Evolutionary conservation across 2,329 filamentous ascomycete genomes (phyloP), one percentile per base, ranked within the genome.

Genomic region (Zymoseptoria ardabiliae): DNA sequence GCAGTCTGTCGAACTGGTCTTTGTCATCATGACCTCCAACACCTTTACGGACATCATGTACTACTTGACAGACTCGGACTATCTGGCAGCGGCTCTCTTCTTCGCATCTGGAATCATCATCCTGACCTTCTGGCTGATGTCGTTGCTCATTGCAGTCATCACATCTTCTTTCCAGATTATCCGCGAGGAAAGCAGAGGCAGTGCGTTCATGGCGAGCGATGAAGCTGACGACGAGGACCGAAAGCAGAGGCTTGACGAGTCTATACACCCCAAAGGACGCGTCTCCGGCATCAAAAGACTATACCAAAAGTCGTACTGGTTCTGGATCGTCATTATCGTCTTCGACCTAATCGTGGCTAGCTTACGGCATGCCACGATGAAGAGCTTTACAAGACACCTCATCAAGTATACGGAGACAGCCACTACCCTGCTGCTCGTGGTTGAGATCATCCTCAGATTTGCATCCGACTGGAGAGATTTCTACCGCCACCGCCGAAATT

Each of bases 111-210:
- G 81, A 0, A 93, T 96, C 71, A 86, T 99, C 69, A 90, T 99
- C 64, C 84, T 99, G 81, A 94, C 91, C 78, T 81, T 99, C 54
- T 99, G 94, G 94, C 83, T 99, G 69, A 91, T 95, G 64, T 97
- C 97, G 73, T 83, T 99, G 76, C 75, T 88, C 53, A 96, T 99
- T 70, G 94, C 94, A 2, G 94, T 99, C 69, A 99, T 99, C 71
- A 99, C 94, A 0, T 96, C 94, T 4, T 97, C 93, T 1, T 99
- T 99, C 70, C 94, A 99, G 72, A 90, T 99, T 65, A 99, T 99
- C 68, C 85, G 94, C 64, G 95, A 99, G 77, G 94, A 99, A 73
- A 96, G 91, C 76, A 92, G 89, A 74, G 86, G 88, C 30, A 97
- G 92, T 76, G 94, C 95, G 2, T 99, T 99, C 73, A 92, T 91